Evolutionary conservation across 345 rosid species (phyloP).

Genomic region (Lepidium africanum): DNA sequence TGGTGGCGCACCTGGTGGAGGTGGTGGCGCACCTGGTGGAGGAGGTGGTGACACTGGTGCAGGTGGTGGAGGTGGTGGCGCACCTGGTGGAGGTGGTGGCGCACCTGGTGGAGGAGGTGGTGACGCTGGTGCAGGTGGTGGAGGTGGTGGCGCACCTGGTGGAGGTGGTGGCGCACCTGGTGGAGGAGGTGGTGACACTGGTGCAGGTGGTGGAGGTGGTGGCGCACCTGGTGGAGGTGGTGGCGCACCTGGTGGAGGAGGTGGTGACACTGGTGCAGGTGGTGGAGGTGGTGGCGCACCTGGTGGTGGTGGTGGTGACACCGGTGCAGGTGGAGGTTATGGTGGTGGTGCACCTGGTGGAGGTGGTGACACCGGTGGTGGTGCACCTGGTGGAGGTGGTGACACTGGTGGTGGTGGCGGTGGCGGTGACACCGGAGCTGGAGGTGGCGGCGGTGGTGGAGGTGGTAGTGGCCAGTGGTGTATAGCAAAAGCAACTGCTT

Average conservation of each 20-base stretch:
- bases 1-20: neutral
- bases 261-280: neutral
- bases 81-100: neutral
- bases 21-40: constrained; percentile 16
- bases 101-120: neutral
- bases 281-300: neutral
- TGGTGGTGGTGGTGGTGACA: constrained; percentile 11
- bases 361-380: neutral
- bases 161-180: constrained; percentile 18
- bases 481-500: constrained; percentile 63
- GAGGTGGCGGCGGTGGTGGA: neutral
- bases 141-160: neutral
- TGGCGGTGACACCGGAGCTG: neutral
- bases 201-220: constrained; percentile 6
- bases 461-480: constrained; percentile 58
- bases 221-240: neutral
- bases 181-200: constrained; percentile 21
- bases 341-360: constrained; percentile 23
- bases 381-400: too few relatives aligned
- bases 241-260: neutral
- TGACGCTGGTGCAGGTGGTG: neutral
- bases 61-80: neutral
- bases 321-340: constrained; percentile 15
- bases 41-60: constrained; percentile 21
- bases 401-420: constrained; percentile 7